Evolutionary conservation across 345 rosid species (phyloP).

Genomic region (Lepidium sativum): DNA sequence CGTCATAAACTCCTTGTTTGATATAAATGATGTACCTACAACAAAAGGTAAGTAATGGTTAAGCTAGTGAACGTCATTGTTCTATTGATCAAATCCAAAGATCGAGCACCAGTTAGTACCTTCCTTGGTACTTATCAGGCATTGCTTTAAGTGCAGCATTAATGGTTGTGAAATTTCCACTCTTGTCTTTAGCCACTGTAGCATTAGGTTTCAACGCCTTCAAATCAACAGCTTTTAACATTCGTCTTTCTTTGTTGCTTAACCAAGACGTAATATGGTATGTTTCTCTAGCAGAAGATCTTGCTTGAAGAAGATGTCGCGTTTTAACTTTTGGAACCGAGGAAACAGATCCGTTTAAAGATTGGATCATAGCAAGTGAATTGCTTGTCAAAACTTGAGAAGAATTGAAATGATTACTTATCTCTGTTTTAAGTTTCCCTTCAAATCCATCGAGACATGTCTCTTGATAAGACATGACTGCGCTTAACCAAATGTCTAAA

Average conservation of each 20-base stretch:
- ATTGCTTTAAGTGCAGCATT: constrained; percentile 56
- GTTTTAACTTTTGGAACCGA: not conserved
- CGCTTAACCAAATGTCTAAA: constrained; percentile 65
- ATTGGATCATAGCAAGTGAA: constrained; percentile 53
- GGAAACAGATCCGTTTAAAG: constrained; percentile 27
- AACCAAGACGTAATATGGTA: constrained; percentile 48
- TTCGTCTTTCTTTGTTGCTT: constrained; percentile 46
- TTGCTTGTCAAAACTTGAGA: constrained; percentile 57
- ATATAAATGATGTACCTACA: constrained; percentile 64
- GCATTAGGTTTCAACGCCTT: constrained; percentile 44
- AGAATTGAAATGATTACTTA: constrained; percentile 36
- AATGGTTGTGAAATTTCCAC: constrained; percentile 67
- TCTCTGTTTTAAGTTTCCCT: constrained; percentile 43
- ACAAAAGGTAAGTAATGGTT: not conserved
- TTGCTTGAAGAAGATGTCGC: constrained; percentile 40
- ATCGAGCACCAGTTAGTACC: constrained; percentile 29
- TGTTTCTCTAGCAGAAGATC: not conserved
- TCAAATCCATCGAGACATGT: constrained; percentile 78
- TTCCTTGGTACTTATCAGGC: constrained; percentile 45
- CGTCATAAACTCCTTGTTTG: constrained; percentile 64
- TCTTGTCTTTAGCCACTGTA: constrained; percentile 73
- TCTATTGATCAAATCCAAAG: not conserved
- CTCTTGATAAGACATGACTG: constrained; percentile 72
- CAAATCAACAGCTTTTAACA: constrained; percentile 34
- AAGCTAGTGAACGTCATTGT: not conserved